Conservation (phyloP, 139 green algal genomes). For the Chlorella vulgaris region DNA sequence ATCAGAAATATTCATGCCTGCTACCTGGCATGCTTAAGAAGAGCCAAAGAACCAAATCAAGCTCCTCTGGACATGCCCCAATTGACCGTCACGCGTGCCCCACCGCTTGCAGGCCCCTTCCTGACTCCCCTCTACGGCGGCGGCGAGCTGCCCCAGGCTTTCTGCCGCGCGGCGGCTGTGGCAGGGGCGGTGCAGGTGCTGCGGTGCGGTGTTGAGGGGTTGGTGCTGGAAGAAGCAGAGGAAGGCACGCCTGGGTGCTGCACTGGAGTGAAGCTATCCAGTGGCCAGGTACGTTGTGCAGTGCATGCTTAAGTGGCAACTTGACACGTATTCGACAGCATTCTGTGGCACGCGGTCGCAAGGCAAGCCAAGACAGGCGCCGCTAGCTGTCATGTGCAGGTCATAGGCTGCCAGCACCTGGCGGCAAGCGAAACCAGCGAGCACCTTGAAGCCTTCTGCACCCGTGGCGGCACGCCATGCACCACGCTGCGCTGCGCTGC, state of each 20-base stretch:
- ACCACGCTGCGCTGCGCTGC: constrained; percentile 23
- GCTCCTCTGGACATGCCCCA: no score
- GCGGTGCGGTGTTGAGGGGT: constrained; percentile 23
- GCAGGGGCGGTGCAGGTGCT: constrained; percentile 44
- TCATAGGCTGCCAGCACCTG: constrained; percentile 22
- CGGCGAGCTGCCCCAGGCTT: constrained; percentile 65
- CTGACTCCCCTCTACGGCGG: constrained; percentile 71
- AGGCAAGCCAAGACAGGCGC: neutral
- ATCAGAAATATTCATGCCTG: neutral
- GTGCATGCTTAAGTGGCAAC: neutral
- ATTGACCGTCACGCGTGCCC: constrained; percentile 24
- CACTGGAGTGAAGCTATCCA: constrained; percentile 13
- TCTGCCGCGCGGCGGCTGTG: constrained; percentile 39
- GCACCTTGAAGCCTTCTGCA: constrained; percentile 17
- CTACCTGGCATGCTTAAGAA: no score
- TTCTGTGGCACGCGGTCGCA: neutral
- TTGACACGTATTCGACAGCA: neutral
- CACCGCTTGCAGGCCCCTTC: constrained; percentile 55
- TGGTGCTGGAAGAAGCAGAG: constrained; percentile 29
- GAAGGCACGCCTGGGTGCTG: constrained; percentile 26
- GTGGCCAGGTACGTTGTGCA: constrained; percentile 13
- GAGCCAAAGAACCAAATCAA: no score
- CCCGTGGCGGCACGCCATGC: neutral
- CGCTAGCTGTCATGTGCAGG: neutral
- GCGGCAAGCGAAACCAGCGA: neutral